Evolutionary conservation across 73 alveolate genomes (phyloP), one percentile per base, ranked within the genome.

Genomic region (Paramecium tetraurelia): DNA sequence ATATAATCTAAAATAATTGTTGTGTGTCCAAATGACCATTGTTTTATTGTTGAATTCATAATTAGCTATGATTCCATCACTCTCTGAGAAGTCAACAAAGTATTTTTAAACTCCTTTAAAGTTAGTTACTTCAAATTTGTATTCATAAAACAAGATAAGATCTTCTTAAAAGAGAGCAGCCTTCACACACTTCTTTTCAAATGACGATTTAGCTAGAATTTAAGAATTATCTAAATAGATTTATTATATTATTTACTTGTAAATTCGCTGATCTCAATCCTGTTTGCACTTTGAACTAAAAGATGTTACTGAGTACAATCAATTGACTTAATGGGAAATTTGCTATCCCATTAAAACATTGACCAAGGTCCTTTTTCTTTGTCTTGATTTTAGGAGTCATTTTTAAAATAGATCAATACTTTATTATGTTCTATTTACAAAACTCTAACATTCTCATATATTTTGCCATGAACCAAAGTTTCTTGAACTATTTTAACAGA

Each of bases 71-170:
- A 96, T 99, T 12, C 99, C 99, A 85, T 98, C 99, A 72, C 95
- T 83, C 85, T 96, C 99, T 27, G 98, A 93, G 93, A 98, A 92
- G 20, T 97, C 96, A n/a, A 96, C 92, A 36, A 92, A 95, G 63
- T 97, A 96, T 77, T 97, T 98, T 38, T 95, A 94, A 92, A 96
- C 98, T 24, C 99, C 99, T 59, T 95, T 94, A 92, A 94, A 94
- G 48, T 98, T 96, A 75, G 96, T 95, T 36, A 98, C 96, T 92
- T 98, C 98, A 58, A 98, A 93, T 85, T 96, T 94, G 68, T 95
- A 88, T 86, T 94, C 97, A 84, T 92, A 92, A 50, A 86, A 80
- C 72, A 96, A 93, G 58, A 97, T 89, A 29, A 98, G 90, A 35
- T 96, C 92, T 72, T 98, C 99, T 68, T 93, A 94, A 69, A 94